Evolutionary conservation across 2,329 filamentous ascomycete genomes (phyloP).

Genomic region (Tolypocladium album): DNA sequence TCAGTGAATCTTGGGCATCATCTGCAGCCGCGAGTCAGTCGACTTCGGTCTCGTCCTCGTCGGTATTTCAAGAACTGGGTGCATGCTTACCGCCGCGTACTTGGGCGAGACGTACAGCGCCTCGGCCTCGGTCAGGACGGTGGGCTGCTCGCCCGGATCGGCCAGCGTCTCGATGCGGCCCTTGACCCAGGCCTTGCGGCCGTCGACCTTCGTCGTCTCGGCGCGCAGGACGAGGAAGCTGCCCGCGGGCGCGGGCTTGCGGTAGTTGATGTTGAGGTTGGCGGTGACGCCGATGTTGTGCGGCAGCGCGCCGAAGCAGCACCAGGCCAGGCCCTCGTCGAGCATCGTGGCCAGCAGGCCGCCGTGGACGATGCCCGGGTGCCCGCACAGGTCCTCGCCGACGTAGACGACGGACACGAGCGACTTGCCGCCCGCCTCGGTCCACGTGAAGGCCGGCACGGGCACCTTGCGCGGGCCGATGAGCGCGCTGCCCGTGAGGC

Average conservation of each 20-base stretch:
- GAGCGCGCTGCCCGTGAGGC: conserved; percentile 73
- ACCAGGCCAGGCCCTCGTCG: conserved; percentile 80
- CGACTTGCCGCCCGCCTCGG: conserved; percentile 56
- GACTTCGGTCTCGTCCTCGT: background rate
- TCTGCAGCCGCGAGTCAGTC: conserved; percentile 1
- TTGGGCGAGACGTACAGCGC: conserved; percentile 84
- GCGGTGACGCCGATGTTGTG: conserved; percentile 82
- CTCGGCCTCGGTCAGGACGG: conserved; percentile 69
- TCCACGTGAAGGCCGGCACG: conserved; percentile 73
- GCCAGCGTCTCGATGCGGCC: conserved; percentile 74
- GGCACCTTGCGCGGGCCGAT: conserved; percentile 64
- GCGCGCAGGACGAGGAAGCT: conserved; percentile 70
- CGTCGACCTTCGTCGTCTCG: conserved; percentile 75
- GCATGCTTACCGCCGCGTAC: conserved; percentile 55
- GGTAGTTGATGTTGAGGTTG: conserved; percentile 74
- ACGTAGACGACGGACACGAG: conserved; percentile 67
- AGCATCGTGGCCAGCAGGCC: conserved; percentile 85
- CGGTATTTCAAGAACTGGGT: too few species aligned
- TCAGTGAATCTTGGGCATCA: conserved; percentile 10
- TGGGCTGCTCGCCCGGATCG: conserved; percentile 46
- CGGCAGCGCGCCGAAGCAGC: conserved; percentile 79
- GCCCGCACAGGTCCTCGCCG: conserved; percentile 72
- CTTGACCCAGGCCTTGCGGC: conserved; percentile 89
- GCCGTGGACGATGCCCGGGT: conserved; percentile 84
- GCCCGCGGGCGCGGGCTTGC: conserved; percentile 64